Conservation (phyloP, 2,329 filamentous ascomycete species). For the Venturiaceae sp. region DNA sequence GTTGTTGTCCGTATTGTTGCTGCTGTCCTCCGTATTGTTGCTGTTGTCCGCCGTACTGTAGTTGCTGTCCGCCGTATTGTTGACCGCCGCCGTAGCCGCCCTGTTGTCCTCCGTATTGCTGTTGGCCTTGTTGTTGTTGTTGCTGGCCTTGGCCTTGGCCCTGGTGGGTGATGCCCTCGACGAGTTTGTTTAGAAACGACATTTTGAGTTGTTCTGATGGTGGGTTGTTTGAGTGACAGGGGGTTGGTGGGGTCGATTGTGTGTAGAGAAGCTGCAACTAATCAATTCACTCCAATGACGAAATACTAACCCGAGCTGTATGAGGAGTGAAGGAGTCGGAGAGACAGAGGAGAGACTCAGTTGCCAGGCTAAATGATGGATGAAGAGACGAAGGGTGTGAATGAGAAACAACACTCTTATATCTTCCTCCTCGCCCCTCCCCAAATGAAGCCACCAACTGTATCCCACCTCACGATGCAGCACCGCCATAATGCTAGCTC, state of each 20-base stretch:
- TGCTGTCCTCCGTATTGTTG: conserved; percentile 12
- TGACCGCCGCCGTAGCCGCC: background rate
- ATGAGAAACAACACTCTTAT: background rate
- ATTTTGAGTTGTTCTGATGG: background rate
- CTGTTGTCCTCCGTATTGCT: conserved; percentile 12
- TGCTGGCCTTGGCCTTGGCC: background rate
- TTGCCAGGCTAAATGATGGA: background rate
- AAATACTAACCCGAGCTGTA: too few species aligned
- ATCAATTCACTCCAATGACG: too few species aligned
- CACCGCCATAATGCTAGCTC: background rate
- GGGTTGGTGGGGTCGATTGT: background rate
- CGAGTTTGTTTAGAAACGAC: conserved; percentile 1
- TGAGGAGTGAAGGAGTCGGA: too few species aligned
- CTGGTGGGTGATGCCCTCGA: background rate
- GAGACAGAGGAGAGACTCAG: background rate
- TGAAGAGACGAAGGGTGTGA: background rate
- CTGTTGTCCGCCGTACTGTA: conserved; percentile 14
- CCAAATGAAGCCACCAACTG: background rate
- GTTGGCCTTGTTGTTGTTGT: conserved; percentile 11
- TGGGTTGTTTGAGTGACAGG: background rate
- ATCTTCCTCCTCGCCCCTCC: background rate
- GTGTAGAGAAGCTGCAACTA: background rate
- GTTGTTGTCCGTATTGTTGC: background rate
- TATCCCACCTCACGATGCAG: background rate
- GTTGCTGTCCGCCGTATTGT: background rate